phyloP scores from a whole-genome alignment of 2,329 filamentous ascomycete species.

The Talaromyces amestolkiae region DNA sequence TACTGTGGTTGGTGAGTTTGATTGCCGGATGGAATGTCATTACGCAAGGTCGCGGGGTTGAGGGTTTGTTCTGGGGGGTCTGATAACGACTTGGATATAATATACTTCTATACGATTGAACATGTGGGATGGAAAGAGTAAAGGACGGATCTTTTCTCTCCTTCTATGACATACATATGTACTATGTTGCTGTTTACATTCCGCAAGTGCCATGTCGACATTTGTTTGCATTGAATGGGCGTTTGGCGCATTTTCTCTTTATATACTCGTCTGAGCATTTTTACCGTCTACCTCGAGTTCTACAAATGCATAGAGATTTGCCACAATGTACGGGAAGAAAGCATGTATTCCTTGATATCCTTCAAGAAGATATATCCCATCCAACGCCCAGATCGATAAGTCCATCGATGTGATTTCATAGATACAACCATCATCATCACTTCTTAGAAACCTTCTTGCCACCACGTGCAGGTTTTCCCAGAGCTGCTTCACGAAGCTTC shows the following conservation, averaged over 20 bases:
- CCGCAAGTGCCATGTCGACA: neutral
- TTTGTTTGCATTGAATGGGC: neutral
- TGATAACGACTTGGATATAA: slow-evolving; percentile 20
- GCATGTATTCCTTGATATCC: neutral
- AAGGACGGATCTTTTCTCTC: neutral
- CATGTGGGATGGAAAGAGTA: neutral
- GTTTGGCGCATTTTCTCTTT: neutral
- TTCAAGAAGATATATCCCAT: neutral
- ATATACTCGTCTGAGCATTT: neutral
- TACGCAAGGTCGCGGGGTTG: slow-evolving; percentile 43
- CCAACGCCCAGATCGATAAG: neutral
- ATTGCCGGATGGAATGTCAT: slow-evolving; percentile 48
- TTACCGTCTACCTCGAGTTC: neutral
- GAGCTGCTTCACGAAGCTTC: slow-evolving; percentile 39
- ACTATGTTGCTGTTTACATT: neutral
- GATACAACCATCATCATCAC: slow-evolving; percentile 6
- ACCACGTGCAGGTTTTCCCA: slow-evolving; percentile 29
- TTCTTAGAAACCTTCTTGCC: slow-evolving; percentile 36
- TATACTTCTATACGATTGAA: neutral
- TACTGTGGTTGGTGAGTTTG: slow-evolving; percentile 57
- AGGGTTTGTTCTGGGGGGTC: slow-evolving; percentile 46
- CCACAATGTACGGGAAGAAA: neutral
- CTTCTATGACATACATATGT: neutral
- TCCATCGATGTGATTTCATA: neutral
- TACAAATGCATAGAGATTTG: neutral